These are phyloP conservation scores for Mycena capillaripes DNA, from an alignment of 768 basidiomycete genomes.

Conservation along the genomic window DNA sequence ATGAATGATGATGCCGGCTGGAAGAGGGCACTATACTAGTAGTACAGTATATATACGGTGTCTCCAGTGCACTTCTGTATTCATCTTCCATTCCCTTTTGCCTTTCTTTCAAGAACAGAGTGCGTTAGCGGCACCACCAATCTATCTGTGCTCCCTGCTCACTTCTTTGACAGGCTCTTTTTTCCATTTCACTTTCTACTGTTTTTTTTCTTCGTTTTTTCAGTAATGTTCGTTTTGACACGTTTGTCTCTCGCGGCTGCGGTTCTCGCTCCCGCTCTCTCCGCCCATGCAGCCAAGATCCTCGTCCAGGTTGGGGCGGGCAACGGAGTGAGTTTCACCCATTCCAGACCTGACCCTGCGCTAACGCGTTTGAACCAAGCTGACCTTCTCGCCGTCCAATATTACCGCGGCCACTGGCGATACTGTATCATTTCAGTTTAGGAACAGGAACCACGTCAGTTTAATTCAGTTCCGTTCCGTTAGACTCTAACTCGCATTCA, in stretches of 20 bases:
- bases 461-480: conserved; percentile 2
- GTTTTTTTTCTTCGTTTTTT: conserved; percentile 35
- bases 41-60: background rate
- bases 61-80: background rate
- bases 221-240: conserved; percentile 12
- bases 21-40: background rate
- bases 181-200: conserved; percentile 21
- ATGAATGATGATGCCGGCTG: background rate
- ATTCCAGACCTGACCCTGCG: conserved; percentile 38
- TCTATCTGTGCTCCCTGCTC: conserved; percentile 22
- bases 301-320: too few relatives aligned
- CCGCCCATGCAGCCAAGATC: too few relatives aligned
- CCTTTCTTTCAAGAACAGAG: conserved; percentile 49
- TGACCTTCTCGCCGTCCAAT: conserved; percentile 36
- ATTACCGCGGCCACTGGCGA: conserved; percentile 54
- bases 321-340: conserved; percentile 46
- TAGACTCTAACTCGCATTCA: too few relatives aligned
- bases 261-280: too few relatives aligned
- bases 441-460: conserved; percentile 55
- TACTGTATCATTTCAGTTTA: conserved; percentile 63
- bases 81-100: conserved; percentile 4
- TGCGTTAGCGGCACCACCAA: conserved; percentile 39
- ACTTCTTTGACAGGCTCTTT: conserved; percentile 40
- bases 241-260: conserved; percentile 21
- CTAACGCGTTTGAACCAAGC: background rate